Base-by-base conservation (phyloP, 2,329 filamentous ascomycete genomes). In the Fragosphaeria purpurea region DNA sequence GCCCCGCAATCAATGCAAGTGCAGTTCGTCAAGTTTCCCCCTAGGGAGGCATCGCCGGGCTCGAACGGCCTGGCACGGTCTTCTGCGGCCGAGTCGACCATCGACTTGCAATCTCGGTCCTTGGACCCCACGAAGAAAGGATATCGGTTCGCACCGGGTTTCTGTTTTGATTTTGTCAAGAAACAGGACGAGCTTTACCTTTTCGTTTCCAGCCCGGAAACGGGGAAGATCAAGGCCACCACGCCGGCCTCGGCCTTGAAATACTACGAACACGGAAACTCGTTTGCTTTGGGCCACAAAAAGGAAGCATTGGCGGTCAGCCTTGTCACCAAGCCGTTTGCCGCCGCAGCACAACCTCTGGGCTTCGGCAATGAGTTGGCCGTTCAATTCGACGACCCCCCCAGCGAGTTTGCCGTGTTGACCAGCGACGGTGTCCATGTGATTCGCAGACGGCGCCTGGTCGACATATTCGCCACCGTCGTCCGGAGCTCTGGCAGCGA, bases 341-440 rank as follows among this genome's bases (percentile, higher is more conserved):
- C 81, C 12, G 85, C 86, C 8, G 76, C 82, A 0, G 70, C 69
- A 9, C 77, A 80, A 32, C 86, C 87, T 0, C 63, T 81, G 30
- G 91, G 90, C 0, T 97, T 95, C 60, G 90, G 91, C 9, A 98
- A 98, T 59, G 93, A 98, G 67, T 73, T 97, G 50, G 88, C 93
- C 1, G 85, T 95, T n/a, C 94, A 98, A 60, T 98, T 93, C 59
- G 93, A 98, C 61, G 77, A 86, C 53, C 74, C 82, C 0, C 77
- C 85, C 0, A 82, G 85, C 47, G 91, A 98, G 62, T 82, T 97
- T 56, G 93, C 91, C 1, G 81, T 98, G 44, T 75, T 98, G 49
- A 97, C 93, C 35, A 95, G 93, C 59, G 88, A 81, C 11, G 93
- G 93, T 3, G 80, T 98, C 48, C 88, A 96, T 60, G 78, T 95